Conservation (phyloP, 306 rosid species). For the Arachis stenosperma region DNA sequence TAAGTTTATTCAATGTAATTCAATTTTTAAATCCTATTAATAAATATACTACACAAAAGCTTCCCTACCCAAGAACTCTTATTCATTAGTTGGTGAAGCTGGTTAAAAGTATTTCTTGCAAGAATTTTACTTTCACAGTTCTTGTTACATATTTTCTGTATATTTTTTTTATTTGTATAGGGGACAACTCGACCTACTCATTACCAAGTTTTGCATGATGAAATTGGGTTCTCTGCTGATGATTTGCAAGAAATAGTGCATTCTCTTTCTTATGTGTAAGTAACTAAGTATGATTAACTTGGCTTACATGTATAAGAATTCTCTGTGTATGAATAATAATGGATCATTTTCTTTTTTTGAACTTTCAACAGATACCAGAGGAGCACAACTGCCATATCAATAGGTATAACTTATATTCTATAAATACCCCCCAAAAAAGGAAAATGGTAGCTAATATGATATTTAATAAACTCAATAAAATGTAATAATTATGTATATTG, state of each 20-base stretch:
- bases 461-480: too few species aligned
- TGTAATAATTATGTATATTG: too few species aligned
- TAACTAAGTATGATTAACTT: neutral
- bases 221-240: slow-evolving; percentile 48
- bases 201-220: slow-evolving; percentile 47
- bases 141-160: neutral
- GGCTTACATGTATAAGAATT: too few species aligned
- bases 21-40: too few species aligned
- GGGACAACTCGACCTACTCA: slow-evolving; percentile 55
- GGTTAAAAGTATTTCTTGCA: too few species aligned
- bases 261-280: slow-evolving; percentile 48
- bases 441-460: too few species aligned
- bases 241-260: slow-evolving; percentile 49
- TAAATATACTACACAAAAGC: too few species aligned
- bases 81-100: too few species aligned
- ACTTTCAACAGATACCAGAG: slow-evolving; percentile 40
- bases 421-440: too few species aligned
- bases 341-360: neutral
- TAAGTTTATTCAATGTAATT: too few species aligned
- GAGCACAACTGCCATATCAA: slow-evolving; percentile 52
- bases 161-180: slow-evolving; percentile 8
- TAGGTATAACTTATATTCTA: slow-evolving; percentile 24
- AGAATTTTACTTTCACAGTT: too few species aligned
- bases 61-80: too few species aligned
- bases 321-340: neutral